Evolutionary conservation across 805 yeast species (phyloP).

Genomic region (Saturnispora sekii): DNA sequence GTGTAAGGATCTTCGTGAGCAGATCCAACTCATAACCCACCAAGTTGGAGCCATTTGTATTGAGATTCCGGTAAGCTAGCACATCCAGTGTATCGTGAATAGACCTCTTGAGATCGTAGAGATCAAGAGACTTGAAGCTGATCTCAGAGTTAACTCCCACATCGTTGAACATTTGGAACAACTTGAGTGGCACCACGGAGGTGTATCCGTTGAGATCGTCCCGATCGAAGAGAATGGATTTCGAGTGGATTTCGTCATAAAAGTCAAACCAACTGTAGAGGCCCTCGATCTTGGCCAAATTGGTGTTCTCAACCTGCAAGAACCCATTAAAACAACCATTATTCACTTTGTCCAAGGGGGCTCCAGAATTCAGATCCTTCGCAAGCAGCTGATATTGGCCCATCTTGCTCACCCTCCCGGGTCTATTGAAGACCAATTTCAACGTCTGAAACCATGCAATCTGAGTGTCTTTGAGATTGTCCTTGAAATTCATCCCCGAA

Average conservation of each 20-base stretch:
- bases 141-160: slow-evolving; percentile 27
- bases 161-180: slow-evolving; percentile 57
- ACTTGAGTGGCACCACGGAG: slow-evolving; percentile 48
- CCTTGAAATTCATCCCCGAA: slow-evolving; percentile 1
- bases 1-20: slow-evolving; percentile 8
- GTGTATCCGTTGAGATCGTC: slow-evolving; percentile 33
- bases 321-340: slow-evolving; percentile 62
- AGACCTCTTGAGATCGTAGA: slow-evolving; percentile 29
- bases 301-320: slow-evolving; percentile 40
- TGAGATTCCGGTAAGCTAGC: slow-evolving; percentile 13
- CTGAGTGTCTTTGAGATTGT: slow-evolving; percentile 44
- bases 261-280: slow-evolving; percentile 72
- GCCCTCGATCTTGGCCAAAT: slow-evolving; percentile 45
- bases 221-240: slow-evolving; percentile 37
- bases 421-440: slow-evolving; percentile 48
- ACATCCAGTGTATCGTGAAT: slow-evolving; percentile 27
- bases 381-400: slow-evolving; percentile 34
- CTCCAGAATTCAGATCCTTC: slow-evolving; percentile 33
- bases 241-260: slow-evolving; percentile 48
- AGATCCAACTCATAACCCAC: slow-evolving; percentile 16
- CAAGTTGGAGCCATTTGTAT: slow-evolving; percentile 22
- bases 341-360: slow-evolving; percentile 52
- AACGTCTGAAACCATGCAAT: slow-evolving; percentile 60
- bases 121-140: slow-evolving; percentile 28
- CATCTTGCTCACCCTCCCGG: slow-evolving; percentile 34